phyloP scores from a whole-genome alignment of 257 asterid species.

The Solanum chiquidenum region DNA sequence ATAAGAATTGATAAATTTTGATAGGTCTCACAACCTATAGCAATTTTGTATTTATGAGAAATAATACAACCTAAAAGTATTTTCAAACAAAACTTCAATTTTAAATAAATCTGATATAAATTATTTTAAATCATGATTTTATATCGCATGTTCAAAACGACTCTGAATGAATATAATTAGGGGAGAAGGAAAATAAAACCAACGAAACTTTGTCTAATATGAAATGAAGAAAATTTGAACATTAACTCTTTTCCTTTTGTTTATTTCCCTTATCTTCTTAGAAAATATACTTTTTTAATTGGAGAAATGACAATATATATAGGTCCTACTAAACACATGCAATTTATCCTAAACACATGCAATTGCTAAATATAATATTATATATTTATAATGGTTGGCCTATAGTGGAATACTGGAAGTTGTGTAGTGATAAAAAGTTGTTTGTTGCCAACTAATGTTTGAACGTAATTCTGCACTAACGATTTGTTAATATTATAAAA shows the following conservation, averaged over 20 bases:
- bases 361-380: neutral
- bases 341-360: neutral
- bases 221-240: neutral
- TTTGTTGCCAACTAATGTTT: neutral
- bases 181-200: neutral
- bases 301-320: neutral
- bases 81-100: neutral
- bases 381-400: neutral
- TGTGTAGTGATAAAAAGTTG: neutral
- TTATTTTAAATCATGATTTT: no score
- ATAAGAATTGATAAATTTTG: neutral
- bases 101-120: no score
- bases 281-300: neutral
- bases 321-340: neutral
- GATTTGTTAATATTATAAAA: neutral
- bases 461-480: neutral
- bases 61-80: neutral
- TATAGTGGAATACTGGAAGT: neutral
- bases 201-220: neutral
- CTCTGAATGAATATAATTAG: neutral
- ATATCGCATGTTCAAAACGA: neutral
- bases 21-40: neutral
- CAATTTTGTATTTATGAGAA: neutral
- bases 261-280: neutral
- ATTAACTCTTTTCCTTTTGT: neutral